Base-by-base conservation (phyloP, 2,329 filamentous ascomycete genomes). In the Penicillium sp. region DNA sequence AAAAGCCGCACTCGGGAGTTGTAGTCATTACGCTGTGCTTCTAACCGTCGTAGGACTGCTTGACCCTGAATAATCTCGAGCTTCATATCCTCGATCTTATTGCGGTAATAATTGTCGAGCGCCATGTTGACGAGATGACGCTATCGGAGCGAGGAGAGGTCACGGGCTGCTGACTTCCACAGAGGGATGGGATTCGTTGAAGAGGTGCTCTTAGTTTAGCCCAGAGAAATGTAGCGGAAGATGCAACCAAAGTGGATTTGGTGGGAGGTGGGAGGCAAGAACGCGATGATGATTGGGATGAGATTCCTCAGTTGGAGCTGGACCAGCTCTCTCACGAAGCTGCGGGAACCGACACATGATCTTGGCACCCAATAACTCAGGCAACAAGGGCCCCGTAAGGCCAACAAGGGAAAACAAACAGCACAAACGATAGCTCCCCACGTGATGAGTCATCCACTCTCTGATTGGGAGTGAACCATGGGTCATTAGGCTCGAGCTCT, bases 41-140 rank as follows among this genome's bases (percentile, higher is more conserved):
- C 95, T 69, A 99, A 86, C 73, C 95, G 88, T 68, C 95, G 90
- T 62, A 99, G 84, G 57, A 96, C 92, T 55, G 95, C 93, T 81
- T 99, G 95, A 55, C 95, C 93, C 80, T 98, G 93, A 76, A 99
- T 93, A 76, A 99, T 99, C 86, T 99, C 93, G 77, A 99, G 92
- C 89, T 98, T 98, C 90, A 98, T 96, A 77, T 90, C 88, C 90
- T 99, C 95, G 80, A 98, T 98, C 85, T 99, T 99, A 84, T 98
- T 98, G 81, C 95, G 91, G 79, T 96, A 99, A 82, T 97, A 99
- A 79, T 90, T 96, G 79, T 98, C 95, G 80, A 99, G 90, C 86
- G 93, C 93, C 95, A 99, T 99, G 85, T 61, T 57, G 77, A 75
- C 63, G 52, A 56, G 61, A 68, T 65, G 61, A 66, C 63, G 63